Percentiles rank a stretch among this genome's conserved stretches.
phyloP scores from a whole-genome alignment of 75 land plant genomes.

The Pseudotsuga menziesii region DNA sequence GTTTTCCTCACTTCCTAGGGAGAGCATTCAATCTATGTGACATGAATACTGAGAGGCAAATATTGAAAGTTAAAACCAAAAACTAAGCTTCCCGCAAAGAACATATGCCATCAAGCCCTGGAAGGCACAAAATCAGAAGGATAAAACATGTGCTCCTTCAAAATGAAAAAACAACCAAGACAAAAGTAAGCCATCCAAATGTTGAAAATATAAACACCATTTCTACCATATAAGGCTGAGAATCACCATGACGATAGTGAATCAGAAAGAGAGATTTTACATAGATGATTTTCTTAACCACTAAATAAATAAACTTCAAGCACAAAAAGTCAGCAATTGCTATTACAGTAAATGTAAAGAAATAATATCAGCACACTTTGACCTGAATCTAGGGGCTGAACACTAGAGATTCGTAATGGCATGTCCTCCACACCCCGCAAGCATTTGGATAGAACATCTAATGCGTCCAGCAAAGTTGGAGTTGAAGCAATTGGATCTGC shows the following conservation, averaged over 20 bases:
- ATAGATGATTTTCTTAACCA: background rate
- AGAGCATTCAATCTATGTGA: background rate
- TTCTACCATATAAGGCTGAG: background rate
- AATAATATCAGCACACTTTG: slow-evolving; percentile 2
- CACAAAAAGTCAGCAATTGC: background rate
- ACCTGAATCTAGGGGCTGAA: slow-evolving; percentile 86
- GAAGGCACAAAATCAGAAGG: background rate
- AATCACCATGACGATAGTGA: background rate
- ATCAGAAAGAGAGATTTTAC: background rate
- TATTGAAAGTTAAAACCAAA: background rate
- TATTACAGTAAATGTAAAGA: background rate
- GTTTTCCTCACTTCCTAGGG: background rate
- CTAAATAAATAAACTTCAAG: background rate
- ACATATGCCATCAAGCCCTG: background rate
- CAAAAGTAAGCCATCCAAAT: background rate
- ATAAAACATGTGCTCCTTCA: background rate
- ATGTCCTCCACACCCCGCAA: slow-evolving; percentile 56
- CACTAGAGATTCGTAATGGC: slow-evolving; percentile 82
- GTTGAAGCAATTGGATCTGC: slow-evolving; percentile 58
- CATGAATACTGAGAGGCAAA: background rate
- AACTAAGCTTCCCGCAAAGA: background rate
- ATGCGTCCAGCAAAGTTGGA: slow-evolving; percentile 49
- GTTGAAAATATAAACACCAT: background rate
- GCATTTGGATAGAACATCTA: slow-evolving; percentile 60
- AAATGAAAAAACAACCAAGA: background rate